Evolutionary conservation across 176 grass and related monocot genomes (phyloP).

Genomic region (Rhipidocladum racemiflorum): DNA sequence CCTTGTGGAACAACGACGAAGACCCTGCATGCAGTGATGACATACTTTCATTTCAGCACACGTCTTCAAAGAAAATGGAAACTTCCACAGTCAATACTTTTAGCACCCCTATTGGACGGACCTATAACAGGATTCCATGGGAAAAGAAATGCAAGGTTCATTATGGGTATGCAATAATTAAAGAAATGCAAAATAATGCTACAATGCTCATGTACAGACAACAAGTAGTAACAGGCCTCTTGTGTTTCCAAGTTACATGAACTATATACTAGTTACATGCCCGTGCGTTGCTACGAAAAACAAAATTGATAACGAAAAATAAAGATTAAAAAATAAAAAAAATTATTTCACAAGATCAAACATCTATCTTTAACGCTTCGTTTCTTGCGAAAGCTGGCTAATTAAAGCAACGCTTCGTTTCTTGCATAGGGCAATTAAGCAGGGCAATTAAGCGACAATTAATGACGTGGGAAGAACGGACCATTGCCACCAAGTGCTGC

Average conservation of each 20-base stretch:
- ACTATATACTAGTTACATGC: too few relatives aligned
- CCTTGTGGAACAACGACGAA: conserved; percentile 22
- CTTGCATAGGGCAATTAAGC: too few relatives aligned
- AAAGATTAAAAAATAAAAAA: too few relatives aligned
- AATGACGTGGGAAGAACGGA: too few relatives aligned
- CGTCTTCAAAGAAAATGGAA: not conserved
- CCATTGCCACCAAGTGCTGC: too few relatives aligned
- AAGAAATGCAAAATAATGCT: not conserved
- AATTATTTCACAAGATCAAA: too few relatives aligned
- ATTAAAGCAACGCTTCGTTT: too few relatives aligned
- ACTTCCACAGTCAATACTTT: not conserved
- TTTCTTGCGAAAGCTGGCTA: too few relatives aligned
- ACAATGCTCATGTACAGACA: not conserved
- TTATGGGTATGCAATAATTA: not conserved
- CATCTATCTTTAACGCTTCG: too few relatives aligned
- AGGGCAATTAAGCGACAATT: too few relatives aligned
- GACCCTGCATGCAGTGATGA: conserved; percentile 3
- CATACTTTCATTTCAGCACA: conserved; percentile 21
- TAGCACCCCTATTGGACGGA: not conserved
- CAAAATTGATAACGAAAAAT: too few relatives aligned
- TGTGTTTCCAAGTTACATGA: not conserved
- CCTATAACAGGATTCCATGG: not conserved
- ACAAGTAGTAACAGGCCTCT: not conserved
- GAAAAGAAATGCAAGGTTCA: not conserved
- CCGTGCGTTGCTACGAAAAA: too few relatives aligned